These are phyloP conservation scores for Cajanus cajan DNA, from an alignment of 306 rosid genomes.

Conservation along the genomic window DNA sequence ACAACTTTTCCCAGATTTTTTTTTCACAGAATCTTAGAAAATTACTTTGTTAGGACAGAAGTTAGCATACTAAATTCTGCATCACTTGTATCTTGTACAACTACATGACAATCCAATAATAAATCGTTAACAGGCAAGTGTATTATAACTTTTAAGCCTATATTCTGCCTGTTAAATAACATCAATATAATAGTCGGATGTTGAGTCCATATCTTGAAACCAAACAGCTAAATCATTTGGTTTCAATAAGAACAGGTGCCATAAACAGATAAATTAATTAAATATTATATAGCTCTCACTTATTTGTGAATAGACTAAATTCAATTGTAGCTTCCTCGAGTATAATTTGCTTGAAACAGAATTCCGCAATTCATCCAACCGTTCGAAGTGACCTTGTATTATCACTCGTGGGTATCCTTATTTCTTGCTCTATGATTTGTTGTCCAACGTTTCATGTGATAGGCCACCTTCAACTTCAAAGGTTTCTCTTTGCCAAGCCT, in stretches of 20 bases:
- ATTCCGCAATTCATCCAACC: too few relatives aligned
- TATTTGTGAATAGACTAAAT: too few relatives aligned
- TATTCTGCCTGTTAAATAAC: background rate
- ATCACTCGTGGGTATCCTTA: too few relatives aligned
- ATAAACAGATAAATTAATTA: background rate
- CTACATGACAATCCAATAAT: constrained; percentile 45
- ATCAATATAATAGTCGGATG: background rate
- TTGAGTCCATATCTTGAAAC: background rate
- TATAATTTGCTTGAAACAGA: too few relatives aligned
- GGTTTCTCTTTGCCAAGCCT: too few relatives aligned
- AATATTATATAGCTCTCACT: background rate
- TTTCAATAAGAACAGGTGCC: too few relatives aligned
- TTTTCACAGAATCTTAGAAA: constrained; percentile 35
- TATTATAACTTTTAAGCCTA: constrained; percentile 42
- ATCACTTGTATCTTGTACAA: constrained; percentile 36
- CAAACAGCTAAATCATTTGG: too few relatives aligned
- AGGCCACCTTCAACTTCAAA: too few relatives aligned
- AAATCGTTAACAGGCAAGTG: constrained; percentile 39
- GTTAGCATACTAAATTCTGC: constrained; percentile 24
- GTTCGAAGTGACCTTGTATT: too few relatives aligned
- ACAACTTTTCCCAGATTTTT: constrained; percentile 34
- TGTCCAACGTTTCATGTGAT: too few relatives aligned
- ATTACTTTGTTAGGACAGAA: constrained; percentile 17
- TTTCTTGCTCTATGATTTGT: too few relatives aligned
- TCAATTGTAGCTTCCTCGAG: too few relatives aligned